Percentiles rank a stretch among this genome's conserved stretches.
These are phyloP conservation scores for Globisporangium cederbergense DNA, from an alignment of 352 stramenopile species.

Conservation along the genomic window DNA sequence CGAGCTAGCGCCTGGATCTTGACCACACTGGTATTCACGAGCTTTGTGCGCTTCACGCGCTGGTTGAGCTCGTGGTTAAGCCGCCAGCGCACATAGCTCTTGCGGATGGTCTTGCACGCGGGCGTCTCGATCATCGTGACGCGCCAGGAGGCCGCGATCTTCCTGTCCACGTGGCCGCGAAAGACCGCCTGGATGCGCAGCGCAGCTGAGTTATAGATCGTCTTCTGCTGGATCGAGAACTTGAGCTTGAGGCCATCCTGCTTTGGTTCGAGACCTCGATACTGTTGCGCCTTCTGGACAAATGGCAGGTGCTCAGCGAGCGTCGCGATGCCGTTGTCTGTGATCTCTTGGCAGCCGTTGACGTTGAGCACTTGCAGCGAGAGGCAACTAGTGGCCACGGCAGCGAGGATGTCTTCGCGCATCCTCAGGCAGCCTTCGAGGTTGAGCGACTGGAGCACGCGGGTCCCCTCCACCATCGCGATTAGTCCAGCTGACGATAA, in stretches of 20 bases:
- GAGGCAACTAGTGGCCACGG: slow-evolving; percentile 45
- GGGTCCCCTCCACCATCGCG: slow-evolving; percentile 45
- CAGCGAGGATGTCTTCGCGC: slow-evolving; percentile 65
- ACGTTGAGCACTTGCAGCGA: slow-evolving; percentile 67
- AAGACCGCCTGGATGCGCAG: slow-evolving; percentile 70
- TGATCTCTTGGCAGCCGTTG: slow-evolving; percentile 76
- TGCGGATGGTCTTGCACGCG: slow-evolving; percentile 42
- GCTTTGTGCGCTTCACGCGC: slow-evolving; percentile 29
- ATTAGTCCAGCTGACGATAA: slow-evolving; percentile 54
- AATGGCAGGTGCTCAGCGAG: slow-evolving; percentile 69
- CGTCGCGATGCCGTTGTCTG: slow-evolving; percentile 63
- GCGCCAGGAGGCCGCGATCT: slow-evolving; percentile 49
- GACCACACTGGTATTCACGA: slow-evolving; percentile 32
- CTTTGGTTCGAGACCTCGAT: slow-evolving; percentile 61
- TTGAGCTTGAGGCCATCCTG: slow-evolving; percentile 53
- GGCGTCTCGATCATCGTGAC: slow-evolving; percentile 50
- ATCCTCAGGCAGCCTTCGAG: slow-evolving; percentile 66
- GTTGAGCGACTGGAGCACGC: slow-evolving; percentile 58
- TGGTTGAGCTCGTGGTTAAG: slow-evolving; percentile 36
- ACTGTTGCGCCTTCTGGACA: slow-evolving; percentile 43
- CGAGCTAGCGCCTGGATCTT: slow-evolving; percentile 60
- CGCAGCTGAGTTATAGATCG: slow-evolving; percentile 65
- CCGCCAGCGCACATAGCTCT: slow-evolving; percentile 45
- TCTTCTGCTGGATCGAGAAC: slow-evolving; percentile 69
- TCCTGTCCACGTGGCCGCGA: slow-evolving; percentile 49